A percentile compares a stretch with the other conserved stretches of the same genome.
Evolutionary conservation across 805 yeast genomes (phyloP).

Genomic region (Ogataea nonfermentans): DNA sequence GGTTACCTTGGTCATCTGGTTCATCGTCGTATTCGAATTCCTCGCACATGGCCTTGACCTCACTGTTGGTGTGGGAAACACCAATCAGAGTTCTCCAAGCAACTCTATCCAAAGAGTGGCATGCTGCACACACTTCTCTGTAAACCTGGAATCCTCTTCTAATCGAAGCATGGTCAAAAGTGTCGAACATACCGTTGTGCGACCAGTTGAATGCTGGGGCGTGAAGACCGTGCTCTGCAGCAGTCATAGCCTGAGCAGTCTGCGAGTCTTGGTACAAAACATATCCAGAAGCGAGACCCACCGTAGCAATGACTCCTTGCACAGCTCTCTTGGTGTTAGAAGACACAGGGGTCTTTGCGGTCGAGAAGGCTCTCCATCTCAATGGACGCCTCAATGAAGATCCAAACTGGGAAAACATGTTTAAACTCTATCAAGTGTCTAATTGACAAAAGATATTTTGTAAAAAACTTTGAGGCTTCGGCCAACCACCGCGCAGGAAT

Average conservation of each 20-base stretch:
- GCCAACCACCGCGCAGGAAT: conserved; percentile 15
- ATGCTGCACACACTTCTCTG: conserved; percentile 98
- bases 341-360: conserved; percentile 34
- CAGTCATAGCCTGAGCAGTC: conserved; percentile 94
- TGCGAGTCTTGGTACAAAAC: conserved; percentile 78
- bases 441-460: conserved; percentile 13
- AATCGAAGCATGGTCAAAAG: conserved; percentile 92
- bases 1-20: conserved; percentile 94
- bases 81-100: conserved; percentile 99
- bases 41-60: conserved; percentile 91
- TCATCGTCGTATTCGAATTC: conserved; percentile 97
- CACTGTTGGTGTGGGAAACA: conserved; percentile 88
- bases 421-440: conserved; percentile 12
- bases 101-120: conserved; percentile 94
- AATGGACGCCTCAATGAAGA: conserved; percentile 36
- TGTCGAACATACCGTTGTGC: conserved; percentile 85
- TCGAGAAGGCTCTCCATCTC: conserved; percentile 36
- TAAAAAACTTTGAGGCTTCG: conserved; percentile 12
- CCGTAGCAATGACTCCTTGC: conserved; percentile 64
- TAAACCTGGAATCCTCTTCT: conserved; percentile 99
- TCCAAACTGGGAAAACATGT: conserved; percentile 37
- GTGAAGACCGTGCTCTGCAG: conserved; percentile 98
- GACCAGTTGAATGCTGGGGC: conserved; percentile 93
- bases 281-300: conserved; percentile 80
- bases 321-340: conserved; percentile 47